Conservation (phyloP, 2,329 filamentous ascomycete genomes). For the Xylariaceae sp. region DNA sequence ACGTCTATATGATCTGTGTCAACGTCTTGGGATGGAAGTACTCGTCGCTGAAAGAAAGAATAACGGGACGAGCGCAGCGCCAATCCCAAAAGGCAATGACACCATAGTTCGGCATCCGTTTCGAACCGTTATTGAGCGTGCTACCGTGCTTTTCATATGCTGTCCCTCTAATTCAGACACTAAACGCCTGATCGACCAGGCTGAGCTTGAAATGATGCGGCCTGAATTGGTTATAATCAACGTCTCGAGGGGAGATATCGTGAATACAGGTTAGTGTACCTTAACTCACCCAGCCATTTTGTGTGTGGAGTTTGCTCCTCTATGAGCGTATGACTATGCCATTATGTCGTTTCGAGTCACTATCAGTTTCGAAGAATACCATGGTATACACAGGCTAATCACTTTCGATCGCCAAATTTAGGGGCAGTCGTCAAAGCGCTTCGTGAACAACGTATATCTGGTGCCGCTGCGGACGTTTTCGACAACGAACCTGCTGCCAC, state of each 20-base stretch:
- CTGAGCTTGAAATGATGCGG: conserved; percentile 19
- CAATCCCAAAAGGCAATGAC: not conserved
- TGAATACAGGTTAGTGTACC: conserved; percentile 8
- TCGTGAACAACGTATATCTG: conserved; percentile 18
- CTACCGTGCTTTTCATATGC: conserved; percentile 22
- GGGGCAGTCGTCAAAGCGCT: conserved; percentile 26
- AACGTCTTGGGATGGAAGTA: conserved; percentile 22
- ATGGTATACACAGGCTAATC: too few species aligned
- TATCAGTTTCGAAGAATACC: too few species aligned
- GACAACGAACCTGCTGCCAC: conserved; percentile 22
- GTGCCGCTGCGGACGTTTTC: conserved; percentile 24
- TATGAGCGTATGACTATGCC: too few species aligned
- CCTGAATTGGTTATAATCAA: conserved; percentile 23
- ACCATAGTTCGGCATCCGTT: conserved; percentile 15
- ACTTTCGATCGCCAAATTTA: too few species aligned
- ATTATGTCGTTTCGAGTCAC: not conserved
- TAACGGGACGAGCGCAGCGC: not conserved
- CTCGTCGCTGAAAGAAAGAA: conserved; percentile 21
- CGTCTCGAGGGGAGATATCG: conserved; percentile 21
- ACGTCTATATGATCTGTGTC: conserved; percentile 19
- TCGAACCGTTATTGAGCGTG: conserved; percentile 14
- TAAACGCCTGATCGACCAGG: conserved; percentile 16
- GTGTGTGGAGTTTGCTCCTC: not conserved
- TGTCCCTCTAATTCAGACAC: conserved; percentile 13
- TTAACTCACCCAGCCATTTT: not conserved